These are phyloP conservation scores for Tricholoma matsutake DNA, from an alignment of 768 basidiomycete genomes.

Conservation along the genomic window DNA sequence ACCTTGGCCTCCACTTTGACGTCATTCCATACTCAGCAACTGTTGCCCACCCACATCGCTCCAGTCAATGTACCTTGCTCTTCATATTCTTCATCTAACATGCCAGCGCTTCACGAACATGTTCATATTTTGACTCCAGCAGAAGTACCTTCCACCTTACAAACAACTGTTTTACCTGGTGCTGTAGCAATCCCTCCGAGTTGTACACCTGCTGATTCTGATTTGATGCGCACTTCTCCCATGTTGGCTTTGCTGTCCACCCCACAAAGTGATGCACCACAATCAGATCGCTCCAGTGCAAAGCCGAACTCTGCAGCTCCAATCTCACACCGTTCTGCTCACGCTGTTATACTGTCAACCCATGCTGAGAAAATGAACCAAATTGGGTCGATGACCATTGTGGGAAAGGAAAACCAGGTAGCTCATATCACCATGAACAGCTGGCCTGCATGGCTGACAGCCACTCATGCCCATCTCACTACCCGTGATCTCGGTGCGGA, in stretches of 20 bases:
- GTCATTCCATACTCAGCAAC: background rate
- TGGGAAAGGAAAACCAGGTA: slow-evolving; percentile 7
- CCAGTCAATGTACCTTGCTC: background rate
- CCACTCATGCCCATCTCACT: slow-evolving; percentile 5
- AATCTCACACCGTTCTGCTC: background rate
- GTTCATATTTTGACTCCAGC: background rate
- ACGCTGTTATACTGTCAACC: background rate
- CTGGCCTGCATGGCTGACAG: background rate
- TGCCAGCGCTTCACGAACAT: background rate
- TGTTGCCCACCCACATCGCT: background rate
- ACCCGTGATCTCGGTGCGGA: slow-evolving; percentile 6
- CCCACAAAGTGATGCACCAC: background rate
- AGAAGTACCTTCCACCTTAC: background rate
- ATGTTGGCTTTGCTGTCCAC: background rate
- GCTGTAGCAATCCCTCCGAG: background rate
- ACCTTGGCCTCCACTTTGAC: background rate
- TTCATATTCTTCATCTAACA: background rate
- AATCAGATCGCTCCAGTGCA: background rate
- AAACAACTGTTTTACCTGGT: background rate
- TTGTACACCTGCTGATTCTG: background rate
- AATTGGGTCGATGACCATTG: slow-evolving; percentile 1
- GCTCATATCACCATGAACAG: background rate
- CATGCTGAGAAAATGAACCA: slow-evolving; percentile 7
- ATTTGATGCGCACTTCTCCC: background rate
- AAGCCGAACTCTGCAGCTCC: background rate